Evolutionary conservation across 805 yeast species (phyloP).

Genomic region (Starmerella vitae): DNA sequence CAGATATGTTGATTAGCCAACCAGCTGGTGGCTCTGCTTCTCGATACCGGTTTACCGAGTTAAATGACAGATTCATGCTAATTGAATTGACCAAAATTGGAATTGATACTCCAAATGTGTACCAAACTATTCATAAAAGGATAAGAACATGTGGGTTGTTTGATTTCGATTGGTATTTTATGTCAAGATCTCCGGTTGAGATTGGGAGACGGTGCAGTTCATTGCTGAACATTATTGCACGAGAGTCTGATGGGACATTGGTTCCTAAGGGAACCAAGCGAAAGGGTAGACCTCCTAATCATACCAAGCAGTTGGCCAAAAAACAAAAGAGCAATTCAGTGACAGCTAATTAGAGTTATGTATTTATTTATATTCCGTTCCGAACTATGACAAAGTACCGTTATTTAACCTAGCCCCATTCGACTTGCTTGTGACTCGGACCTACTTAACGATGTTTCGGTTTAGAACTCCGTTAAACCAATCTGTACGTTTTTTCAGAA

Average conservation of each 20-base stretch:
- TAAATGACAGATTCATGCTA: conserved; percentile 77
- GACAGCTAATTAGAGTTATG: neutral
- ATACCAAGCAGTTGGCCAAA: neutral
- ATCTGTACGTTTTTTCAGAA: neutral
- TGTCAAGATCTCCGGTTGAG: conserved; percentile 64
- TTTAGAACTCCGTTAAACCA: neutral
- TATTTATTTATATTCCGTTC: no score
- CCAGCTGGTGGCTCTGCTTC: conserved; percentile 18
- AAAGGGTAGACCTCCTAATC: conserved; percentile 15
- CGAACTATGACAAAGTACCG: no score
- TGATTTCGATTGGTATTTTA: conserved; percentile 75
- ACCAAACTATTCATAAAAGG: conserved; percentile 59
- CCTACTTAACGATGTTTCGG: neutral
- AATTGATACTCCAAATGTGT: conserved; percentile 58
- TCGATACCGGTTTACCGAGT: conserved; percentile 55
- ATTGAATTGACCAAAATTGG: conserved; percentile 69
- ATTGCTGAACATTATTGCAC: conserved; percentile 55
- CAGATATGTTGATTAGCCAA: conserved; percentile 43
- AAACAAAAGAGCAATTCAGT: conserved; percentile 4
- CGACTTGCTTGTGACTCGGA: neutral
- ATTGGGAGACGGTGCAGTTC: conserved; percentile 73
- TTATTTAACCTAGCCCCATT: no score
- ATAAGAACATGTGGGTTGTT: conserved; percentile 61
- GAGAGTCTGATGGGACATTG: conserved; percentile 43
- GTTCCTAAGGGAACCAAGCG: conserved; percentile 17